Conservation (phyloP, 1,139 yeast species). For the Pichia cactophila region DNA sequence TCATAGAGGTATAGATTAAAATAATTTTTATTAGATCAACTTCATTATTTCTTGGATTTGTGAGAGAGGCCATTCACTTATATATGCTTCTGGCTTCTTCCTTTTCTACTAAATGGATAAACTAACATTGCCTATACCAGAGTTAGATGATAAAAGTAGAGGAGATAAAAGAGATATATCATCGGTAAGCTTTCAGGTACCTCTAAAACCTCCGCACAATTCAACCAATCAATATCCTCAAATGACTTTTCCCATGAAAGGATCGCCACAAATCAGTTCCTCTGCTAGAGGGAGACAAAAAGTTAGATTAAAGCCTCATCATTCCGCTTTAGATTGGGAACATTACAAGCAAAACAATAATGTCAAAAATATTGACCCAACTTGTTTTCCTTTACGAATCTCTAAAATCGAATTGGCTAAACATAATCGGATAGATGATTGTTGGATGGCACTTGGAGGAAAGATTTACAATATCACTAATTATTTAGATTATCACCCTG, state of each 20-base stretch:
- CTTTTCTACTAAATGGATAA: neutral
- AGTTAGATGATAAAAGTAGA: too few species aligned
- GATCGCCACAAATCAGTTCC: conserved; percentile 8
- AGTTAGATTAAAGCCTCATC: conserved; percentile 67
- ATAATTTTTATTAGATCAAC: too few species aligned
- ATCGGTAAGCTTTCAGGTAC: neutral
- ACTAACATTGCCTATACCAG: neutral
- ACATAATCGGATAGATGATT: conserved; percentile 57
- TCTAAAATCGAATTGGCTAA: conserved; percentile 49
- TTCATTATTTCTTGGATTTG: too few species aligned
- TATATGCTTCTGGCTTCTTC: too few species aligned
- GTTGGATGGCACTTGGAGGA: conserved; percentile 81
- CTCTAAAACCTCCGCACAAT: neutral
- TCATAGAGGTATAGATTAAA: too few species aligned
- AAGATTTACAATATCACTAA: conserved; percentile 80
- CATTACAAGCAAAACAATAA: conserved; percentile 34
- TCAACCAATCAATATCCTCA: neutral
- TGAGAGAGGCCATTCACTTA: too few species aligned
- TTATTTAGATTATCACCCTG: conserved; percentile 84
- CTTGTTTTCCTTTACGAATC: conserved; percentile 41
- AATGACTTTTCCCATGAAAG: conserved; percentile 6
- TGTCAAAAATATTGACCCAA: conserved; percentile 30
- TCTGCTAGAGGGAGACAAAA: conserved; percentile 33
- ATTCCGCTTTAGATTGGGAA: conserved; percentile 88
- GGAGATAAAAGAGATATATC: neutral